Evolutionary conservation across 352 stramenopile species (phyloP).

Genomic region (Phytopythium sindhum): DNA sequence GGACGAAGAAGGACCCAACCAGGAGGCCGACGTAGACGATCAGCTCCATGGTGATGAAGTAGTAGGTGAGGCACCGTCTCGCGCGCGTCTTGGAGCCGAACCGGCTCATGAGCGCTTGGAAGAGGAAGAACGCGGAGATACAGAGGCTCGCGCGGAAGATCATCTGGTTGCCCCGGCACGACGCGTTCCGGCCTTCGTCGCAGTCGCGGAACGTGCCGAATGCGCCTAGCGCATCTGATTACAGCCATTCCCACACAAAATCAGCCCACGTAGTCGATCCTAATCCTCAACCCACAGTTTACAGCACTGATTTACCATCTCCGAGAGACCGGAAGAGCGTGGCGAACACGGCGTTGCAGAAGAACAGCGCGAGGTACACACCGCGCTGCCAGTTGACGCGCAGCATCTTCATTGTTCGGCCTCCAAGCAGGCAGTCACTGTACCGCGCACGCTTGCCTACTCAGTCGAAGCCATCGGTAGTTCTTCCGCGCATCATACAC

Average conservation of each 20-base stretch:
- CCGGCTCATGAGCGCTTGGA: conserved; percentile 43
- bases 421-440: background rate
- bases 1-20: conserved; percentile 72
- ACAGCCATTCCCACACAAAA: background rate
- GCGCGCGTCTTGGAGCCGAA: conserved; percentile 21
- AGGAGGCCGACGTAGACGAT: conserved; percentile 48
- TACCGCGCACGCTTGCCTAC: background rate
- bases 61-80: conserved; percentile 13
- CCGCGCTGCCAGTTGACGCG: conserved; percentile 35
- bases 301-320: conserved; percentile 24
- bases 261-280: too few relatives aligned
- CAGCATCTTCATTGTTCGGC: conserved; percentile 8
- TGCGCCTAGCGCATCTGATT: conserved; percentile 23
- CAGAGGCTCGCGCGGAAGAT: conserved; percentile 70
- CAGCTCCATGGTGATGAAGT: conserved; percentile 35
- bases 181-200: conserved; percentile 28
- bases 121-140: conserved; percentile 51
- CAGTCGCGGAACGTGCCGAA: conserved; percentile 71
- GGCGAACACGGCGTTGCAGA: conserved; percentile 69
- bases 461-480: too few relatives aligned
- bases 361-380: conserved; percentile 65
- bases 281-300: background rate
- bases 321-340: conserved; percentile 60
- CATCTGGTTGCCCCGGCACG: conserved; percentile 65
- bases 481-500: too few relatives aligned